Percentiles rank a stretch among this genome's conserved stretches.
Evolutionary conservation across 768 basidiomycete genomes (phyloP).

Genomic region (Pholiota conissans): DNA sequence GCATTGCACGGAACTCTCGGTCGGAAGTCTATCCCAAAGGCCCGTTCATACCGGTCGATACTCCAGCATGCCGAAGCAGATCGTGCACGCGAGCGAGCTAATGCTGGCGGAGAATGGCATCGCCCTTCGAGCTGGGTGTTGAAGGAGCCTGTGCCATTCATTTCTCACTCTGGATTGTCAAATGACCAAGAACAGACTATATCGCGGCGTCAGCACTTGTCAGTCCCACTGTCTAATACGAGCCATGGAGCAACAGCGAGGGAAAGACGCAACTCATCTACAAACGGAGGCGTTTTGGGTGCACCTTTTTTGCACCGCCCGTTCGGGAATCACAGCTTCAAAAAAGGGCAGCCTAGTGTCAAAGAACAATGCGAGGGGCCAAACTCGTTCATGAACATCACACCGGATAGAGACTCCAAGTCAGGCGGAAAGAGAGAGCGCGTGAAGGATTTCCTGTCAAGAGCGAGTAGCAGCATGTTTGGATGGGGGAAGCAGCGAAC

Average conservation of each 20-base stretch:
- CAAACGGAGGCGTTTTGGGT: not conserved
- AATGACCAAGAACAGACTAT: not conserved
- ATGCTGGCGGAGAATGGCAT: slow-evolving; percentile 1
- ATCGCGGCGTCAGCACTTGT: slow-evolving; percentile 1
- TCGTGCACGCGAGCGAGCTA: slow-evolving; percentile 1
- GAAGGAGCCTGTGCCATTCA: too few relatives aligned
- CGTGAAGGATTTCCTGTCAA: slow-evolving; percentile 22
- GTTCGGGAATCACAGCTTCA: not conserved
- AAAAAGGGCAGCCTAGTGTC: slow-evolving; percentile 1
- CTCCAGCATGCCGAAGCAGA: slow-evolving; percentile 12
- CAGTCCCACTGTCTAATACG: not conserved
- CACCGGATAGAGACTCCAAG: slow-evolving; percentile 25
- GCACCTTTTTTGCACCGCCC: slow-evolving; percentile 2
- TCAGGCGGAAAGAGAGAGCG: slow-evolving; percentile 18
- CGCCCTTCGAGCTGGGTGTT: slow-evolving; percentile 4
- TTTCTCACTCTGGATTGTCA: not conserved
- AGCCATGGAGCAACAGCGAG: not conserved
- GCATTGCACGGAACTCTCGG: not conserved
- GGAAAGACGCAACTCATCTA: not conserved
- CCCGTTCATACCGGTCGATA: slow-evolving; percentile 27
- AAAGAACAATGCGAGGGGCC: slow-evolving; percentile 15
- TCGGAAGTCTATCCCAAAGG: slow-evolving; percentile 25
- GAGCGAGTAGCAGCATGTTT: slow-evolving; percentile 23
- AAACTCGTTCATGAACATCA: slow-evolving; percentile 39
- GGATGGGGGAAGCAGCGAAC: slow-evolving; percentile 22